These are phyloP conservation scores for Botrytis paeoniae DNA, from an alignment of 2,329 filamentous ascomycete genomes.

Conservation along the genomic window DNA sequence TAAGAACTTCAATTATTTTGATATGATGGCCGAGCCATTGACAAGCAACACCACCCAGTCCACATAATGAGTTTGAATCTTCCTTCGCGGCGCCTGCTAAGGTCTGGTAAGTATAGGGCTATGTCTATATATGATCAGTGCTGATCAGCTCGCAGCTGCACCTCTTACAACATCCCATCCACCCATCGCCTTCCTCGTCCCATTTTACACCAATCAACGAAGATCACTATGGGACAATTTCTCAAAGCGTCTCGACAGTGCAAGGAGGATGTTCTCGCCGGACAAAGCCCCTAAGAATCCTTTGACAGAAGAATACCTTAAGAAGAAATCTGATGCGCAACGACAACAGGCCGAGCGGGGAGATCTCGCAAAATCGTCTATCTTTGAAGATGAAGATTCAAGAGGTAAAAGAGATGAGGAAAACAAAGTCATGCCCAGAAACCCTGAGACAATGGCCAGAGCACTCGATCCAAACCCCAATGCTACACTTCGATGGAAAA, in stretches of 20 bases:
- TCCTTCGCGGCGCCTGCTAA: slow-evolving; percentile 59
- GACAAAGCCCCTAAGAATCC: slow-evolving; percentile 42
- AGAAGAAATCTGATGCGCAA: slow-evolving; percentile 34
- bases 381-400: slow-evolving; percentile 48
- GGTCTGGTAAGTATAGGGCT: slow-evolving; percentile 51
- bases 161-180: slow-evolving; percentile 40
- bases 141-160: slow-evolving; percentile 31
- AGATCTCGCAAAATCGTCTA: slow-evolving; percentile 47
- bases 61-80: slow-evolving; percentile 61
- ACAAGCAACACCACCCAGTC: slow-evolving; percentile 20
- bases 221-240: slow-evolving; percentile 26
- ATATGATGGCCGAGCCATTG: not conserved
- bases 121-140: slow-evolving; percentile 20
- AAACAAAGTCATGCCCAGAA: slow-evolving; percentile 37
- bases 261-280: not conserved
- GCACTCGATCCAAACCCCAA: slow-evolving; percentile 73
- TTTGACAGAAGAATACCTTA: slow-evolving; percentile 59
- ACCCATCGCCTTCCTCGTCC: slow-evolving; percentile 39
- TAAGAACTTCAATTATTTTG: slow-evolving; percentile 22
- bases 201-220: slow-evolving; percentile 31
- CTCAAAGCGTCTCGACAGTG: not conserved
- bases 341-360: slow-evolving; percentile 41
- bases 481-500: slow-evolving; percentile 70
- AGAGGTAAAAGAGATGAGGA: slow-evolving; percentile 28
- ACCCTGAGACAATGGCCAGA: slow-evolving; percentile 55